Conservation (phyloP, 768 basidiomycete genomes). For the Hericium alpestre region DNA sequence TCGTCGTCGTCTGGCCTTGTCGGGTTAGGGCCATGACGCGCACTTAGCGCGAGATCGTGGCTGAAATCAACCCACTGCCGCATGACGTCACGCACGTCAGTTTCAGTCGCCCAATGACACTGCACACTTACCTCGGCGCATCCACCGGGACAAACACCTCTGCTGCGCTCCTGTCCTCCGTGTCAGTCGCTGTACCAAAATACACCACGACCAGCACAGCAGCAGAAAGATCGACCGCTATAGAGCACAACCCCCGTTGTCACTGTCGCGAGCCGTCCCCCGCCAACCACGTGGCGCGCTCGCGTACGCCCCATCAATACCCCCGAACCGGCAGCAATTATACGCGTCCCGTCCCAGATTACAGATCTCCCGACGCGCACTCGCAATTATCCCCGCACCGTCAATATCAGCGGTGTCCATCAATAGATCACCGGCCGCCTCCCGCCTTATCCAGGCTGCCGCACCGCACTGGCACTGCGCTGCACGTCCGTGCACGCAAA, state of each 20-base stretch:
- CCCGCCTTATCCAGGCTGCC: background rate
- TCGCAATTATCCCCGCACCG: background rate
- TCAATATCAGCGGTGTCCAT: too few species aligned
- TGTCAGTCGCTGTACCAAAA: background rate
- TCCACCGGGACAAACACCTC: conserved; percentile 83
- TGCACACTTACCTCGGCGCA: conserved; percentile 64
- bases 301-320: too few species aligned
- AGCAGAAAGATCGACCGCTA: too few species aligned
- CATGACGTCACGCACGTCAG: conserved; percentile 10
- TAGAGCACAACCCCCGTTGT: too few species aligned
- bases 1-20: background rate
- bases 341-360: background rate
- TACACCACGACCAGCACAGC: background rate
- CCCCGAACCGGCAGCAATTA: too few species aligned
- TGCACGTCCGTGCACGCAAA: background rate
- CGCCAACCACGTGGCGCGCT: too few species aligned
- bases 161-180: conserved; percentile 25
- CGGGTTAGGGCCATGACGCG: conserved; percentile 5
- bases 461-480: background rate
- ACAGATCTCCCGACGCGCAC: background rate
- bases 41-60: conserved; percentile 11
- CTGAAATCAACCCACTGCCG: conserved; percentile 13
- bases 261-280: too few species aligned
- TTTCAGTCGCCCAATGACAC: background rate
- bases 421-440: background rate